These are phyloP conservation scores for Aureobasidium sp. DNA, from an alignment of 2,329 filamentous ascomycete species.

Conservation along the genomic window DNA sequence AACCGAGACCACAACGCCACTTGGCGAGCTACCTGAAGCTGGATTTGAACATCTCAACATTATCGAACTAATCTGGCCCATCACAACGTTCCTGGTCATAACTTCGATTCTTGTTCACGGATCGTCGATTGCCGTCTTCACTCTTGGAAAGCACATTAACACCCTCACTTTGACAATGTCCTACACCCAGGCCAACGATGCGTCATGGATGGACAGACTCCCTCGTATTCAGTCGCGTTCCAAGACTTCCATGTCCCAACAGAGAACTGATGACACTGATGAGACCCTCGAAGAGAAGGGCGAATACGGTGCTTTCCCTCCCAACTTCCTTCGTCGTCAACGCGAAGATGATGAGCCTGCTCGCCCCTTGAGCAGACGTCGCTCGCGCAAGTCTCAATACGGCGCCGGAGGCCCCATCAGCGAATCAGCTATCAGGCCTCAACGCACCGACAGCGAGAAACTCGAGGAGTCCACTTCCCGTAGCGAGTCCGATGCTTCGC, in stretches of 20 bases:
- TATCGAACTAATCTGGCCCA: slow-evolving; percentile 87
- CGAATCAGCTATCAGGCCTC: slow-evolving; percentile 79
- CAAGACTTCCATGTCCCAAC: slow-evolving; percentile 62
- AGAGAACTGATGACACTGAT: slow-evolving; percentile 54
- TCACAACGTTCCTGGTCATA: slow-evolving; percentile 88
- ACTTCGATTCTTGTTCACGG: slow-evolving; percentile 92
- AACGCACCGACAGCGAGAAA: background rate
- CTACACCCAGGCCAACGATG: slow-evolving; percentile 82
- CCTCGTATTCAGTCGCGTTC: slow-evolving; percentile 77
- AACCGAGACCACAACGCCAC: slow-evolving; percentile 63
- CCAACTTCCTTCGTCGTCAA: slow-evolving; percentile 72
- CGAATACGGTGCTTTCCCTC: slow-evolving; percentile 60
- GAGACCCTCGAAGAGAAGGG: slow-evolving; percentile 49
- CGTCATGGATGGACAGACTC: slow-evolving; percentile 89
- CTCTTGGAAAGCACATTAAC: slow-evolving; percentile 95
- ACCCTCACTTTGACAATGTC: slow-evolving; percentile 92
- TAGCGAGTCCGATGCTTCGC: slow-evolving; percentile 24
- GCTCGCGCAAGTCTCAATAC: slow-evolving; percentile 54
- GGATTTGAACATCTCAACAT: slow-evolving; percentile 58
- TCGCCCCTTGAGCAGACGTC: slow-evolving; percentile 57
- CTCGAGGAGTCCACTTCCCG: slow-evolving; percentile 22
- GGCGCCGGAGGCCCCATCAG: slow-evolving; percentile 80
- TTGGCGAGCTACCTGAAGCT: slow-evolving; percentile 51
- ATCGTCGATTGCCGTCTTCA: slow-evolving; percentile 95
- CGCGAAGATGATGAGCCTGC: slow-evolving; percentile 62